Evolutionary conservation across 2,329 filamentous ascomycete species (phyloP).

Genomic region (Leptodontidium sp.): DNA sequence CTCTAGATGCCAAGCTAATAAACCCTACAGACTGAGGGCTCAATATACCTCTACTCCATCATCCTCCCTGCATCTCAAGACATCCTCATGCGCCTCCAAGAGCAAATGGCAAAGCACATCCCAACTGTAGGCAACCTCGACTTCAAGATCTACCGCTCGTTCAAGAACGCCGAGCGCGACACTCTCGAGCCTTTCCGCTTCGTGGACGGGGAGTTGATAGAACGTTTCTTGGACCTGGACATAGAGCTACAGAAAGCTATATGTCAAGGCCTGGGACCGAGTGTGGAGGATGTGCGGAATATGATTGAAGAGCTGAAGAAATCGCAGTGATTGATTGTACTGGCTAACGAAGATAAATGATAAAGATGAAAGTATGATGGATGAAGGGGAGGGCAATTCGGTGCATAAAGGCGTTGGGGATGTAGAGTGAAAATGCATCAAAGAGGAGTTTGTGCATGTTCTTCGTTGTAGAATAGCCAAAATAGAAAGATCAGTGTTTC

Average conservation of each 20-base stretch:
- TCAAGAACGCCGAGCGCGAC: conserved; percentile 75
- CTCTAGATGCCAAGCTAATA: conserved; percentile 33
- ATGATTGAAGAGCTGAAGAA: conserved; percentile 67
- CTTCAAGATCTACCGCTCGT: conserved; percentile 84
- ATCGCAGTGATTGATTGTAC: background rate
- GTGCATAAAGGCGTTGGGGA: background rate
- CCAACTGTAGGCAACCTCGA: conserved; percentile 75
- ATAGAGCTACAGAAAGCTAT: conserved; percentile 63
- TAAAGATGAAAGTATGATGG: conserved; percentile 55
- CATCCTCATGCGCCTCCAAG: conserved; percentile 83
- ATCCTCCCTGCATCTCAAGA: conserved; percentile 78
- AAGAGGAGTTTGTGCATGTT: background rate
- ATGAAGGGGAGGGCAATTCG: background rate
- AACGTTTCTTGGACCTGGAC: conserved; percentile 79
- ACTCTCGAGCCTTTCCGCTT: conserved; percentile 84
- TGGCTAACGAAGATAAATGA: conserved; percentile 5
- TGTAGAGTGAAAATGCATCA: background rate
- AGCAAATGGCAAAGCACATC: conserved; percentile 71
- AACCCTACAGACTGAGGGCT: conserved; percentile 78
- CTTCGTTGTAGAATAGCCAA: background rate
- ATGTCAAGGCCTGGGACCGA: conserved; percentile 64
- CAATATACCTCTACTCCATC: conserved; percentile 87
- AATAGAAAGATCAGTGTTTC: background rate
- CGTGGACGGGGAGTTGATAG: conserved; percentile 90
- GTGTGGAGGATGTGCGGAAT: conserved; percentile 68